These are phyloP conservation scores for Suhomyces terraborum DNA, from an alignment of 1,139 yeast genomes.

Conservation along the genomic window DNA sequence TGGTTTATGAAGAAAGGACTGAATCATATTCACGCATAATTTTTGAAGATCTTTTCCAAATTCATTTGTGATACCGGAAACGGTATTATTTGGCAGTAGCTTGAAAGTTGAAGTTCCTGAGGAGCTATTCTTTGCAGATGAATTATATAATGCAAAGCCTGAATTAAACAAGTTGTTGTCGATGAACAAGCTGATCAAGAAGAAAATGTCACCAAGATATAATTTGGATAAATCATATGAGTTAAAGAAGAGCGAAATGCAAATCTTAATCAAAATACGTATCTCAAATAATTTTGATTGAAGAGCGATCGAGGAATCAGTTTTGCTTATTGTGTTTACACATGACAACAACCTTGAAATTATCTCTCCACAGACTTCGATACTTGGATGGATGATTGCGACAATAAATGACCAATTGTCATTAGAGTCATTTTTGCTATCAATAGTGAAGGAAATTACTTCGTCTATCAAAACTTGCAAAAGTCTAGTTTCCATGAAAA, in stretches of 20 bases:
- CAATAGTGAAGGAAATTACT: constrained; percentile 71
- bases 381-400: constrained; percentile 69
- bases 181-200: constrained; percentile 68
- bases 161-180: constrained; percentile 68
- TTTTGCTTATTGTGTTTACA: constrained; percentile 50
- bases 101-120: not conserved
- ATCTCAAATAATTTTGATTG: constrained; percentile 72
- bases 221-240: constrained; percentile 64
- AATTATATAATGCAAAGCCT: not conserved
- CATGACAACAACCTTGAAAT: constrained; percentile 54
- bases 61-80: constrained; percentile 5
- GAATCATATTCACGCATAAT: constrained; percentile 67
- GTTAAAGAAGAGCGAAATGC: constrained; percentile 73
- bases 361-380: constrained; percentile 70
- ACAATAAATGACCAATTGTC: constrained; percentile 62
- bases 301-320: constrained; percentile 57
- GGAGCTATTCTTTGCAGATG: not conserved
- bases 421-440: constrained; percentile 70
- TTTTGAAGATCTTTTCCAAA: constrained; percentile 69
- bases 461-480: constrained; percentile 67
- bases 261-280: constrained; percentile 64
- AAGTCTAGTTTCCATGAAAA: constrained; percentile 63
- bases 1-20: constrained; percentile 66
- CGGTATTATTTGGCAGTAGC: not conserved
- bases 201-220: constrained; percentile 72